phyloP scores from a whole-genome alignment of 371 early-diverging fungal species.

The Apophysomyces trapeziformis region DNA sequence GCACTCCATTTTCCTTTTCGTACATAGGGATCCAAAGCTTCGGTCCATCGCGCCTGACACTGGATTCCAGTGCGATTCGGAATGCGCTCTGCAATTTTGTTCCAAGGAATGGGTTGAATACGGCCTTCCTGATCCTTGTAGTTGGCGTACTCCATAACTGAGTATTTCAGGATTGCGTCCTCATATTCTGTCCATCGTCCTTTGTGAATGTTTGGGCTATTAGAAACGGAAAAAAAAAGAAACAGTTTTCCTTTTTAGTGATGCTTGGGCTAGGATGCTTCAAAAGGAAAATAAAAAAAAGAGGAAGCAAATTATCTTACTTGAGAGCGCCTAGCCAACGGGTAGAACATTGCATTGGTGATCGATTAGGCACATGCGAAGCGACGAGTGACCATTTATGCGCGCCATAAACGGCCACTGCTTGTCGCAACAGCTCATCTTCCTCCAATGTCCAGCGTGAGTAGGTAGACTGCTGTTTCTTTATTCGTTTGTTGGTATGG shows the following conservation, averaged over 20 bases:
- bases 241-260: neutral
- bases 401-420: conserved; percentile 32
- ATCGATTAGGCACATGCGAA: conserved; percentile 47
- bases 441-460: conserved; percentile 37
- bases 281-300: neutral
- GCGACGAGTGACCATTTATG: conserved; percentile 58
- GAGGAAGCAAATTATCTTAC: conserved; percentile 14
- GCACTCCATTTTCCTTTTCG: conserved; percentile 62
- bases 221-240: conserved; percentile 11
- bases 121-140: conserved; percentile 16
- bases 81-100: conserved; percentile 43
- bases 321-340: conserved; percentile 59
- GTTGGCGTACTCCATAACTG: conserved; percentile 15
- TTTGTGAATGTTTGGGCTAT: conserved; percentile 47
- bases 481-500: conserved; percentile 40
- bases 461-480: conserved; percentile 21
- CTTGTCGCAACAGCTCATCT: conserved; percentile 26
- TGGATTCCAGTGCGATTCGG: conserved; percentile 55
- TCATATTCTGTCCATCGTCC: conserved; percentile 63
- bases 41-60: conserved; percentile 65
- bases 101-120: conserved; percentile 46
- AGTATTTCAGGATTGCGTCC: conserved; percentile 47
- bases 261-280: too few relatives aligned
- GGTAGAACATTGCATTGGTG: conserved; percentile 59
- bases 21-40: conserved; percentile 64